Evolutionary conservation across 768 basidiomycete genomes (phyloP).

Genomic region (Boletus edulis): DNA sequence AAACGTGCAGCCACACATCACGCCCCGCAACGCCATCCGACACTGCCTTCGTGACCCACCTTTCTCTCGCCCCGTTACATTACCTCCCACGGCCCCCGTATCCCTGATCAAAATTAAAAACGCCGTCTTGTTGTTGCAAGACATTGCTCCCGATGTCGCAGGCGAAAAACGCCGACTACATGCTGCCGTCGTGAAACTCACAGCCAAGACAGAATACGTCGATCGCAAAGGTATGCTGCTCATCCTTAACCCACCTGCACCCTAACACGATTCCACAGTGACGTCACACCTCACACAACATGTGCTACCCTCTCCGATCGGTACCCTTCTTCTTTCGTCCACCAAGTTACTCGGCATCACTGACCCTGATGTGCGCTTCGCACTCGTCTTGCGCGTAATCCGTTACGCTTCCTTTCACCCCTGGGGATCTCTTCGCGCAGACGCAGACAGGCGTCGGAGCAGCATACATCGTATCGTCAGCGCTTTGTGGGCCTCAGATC

Average conservation of each 20-base stretch:
- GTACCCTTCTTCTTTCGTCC: conserved; percentile 49
- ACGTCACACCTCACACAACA: conserved; percentile 38
- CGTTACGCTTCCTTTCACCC: conserved; percentile 72
- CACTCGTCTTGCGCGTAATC: conserved; percentile 52
- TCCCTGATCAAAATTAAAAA: conserved; percentile 33
- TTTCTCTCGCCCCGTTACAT: conserved; percentile 9
- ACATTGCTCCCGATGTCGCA: conserved; percentile 32
- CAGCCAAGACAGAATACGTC: conserved; percentile 36
- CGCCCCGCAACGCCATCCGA: conserved; percentile 73
- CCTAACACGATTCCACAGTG: conserved; percentile 31
- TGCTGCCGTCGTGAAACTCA: conserved; percentile 36
- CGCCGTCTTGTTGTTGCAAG: conserved; percentile 29
- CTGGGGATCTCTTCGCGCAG: conserved; percentile 71
- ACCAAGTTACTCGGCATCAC: conserved; percentile 32
- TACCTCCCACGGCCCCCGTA: conserved; percentile 33
- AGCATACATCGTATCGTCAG: conserved; percentile 48
- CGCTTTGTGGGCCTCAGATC: conserved; percentile 44
- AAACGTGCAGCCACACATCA: conserved; percentile 72
- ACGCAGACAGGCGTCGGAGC: conserved; percentile 49
- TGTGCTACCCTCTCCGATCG: conserved; percentile 43
- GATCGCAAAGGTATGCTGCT: conserved; percentile 43
- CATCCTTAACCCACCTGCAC: neutral
- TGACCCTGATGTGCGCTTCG: conserved; percentile 35
- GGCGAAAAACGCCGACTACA: conserved; percentile 38
- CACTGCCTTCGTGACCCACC: conserved; percentile 32